A percentile compares a stretch with the other conserved stretches of the same genome.
Evolutionary conservation across 345 rosid genomes (phyloP).

Genomic region (Moricandia arvensis): DNA sequence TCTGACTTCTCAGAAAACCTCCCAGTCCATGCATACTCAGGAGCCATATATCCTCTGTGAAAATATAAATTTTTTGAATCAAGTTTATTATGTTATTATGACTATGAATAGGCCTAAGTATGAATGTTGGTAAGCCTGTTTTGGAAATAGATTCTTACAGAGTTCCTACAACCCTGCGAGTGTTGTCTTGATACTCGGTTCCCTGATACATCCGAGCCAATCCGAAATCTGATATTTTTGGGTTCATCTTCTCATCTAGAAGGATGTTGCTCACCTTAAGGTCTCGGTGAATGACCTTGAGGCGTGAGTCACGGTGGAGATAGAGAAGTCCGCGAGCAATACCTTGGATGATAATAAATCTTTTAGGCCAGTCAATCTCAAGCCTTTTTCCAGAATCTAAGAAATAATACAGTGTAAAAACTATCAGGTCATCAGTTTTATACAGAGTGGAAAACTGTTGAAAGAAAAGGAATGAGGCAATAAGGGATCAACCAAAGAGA

Average conservation of each 20-base stretch:
- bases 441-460: background rate
- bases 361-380: constrained; percentile 21
- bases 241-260: constrained; percentile 23
- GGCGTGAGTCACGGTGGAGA: constrained; percentile 9
- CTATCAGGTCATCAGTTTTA: background rate
- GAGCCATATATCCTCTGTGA: constrained; percentile 43
- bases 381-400: constrained; percentile 21
- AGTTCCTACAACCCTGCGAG: constrained; percentile 29
- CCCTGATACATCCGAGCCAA: constrained; percentile 30
- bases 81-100: background rate
- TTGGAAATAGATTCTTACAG: background rate
- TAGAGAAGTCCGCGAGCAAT: constrained; percentile 24
- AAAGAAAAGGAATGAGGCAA: background rate
- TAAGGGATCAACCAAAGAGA: constrained; percentile 42
- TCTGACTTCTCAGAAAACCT: constrained; percentile 48
- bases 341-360: constrained; percentile 12
- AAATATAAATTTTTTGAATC: background rate
- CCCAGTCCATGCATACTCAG: constrained; percentile 49
- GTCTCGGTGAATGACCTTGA: background rate
- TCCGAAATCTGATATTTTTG: constrained; percentile 32
- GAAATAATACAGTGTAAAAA: background rate
- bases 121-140: background rate
- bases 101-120: background rate
- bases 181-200: constrained; percentile 17
- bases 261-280: constrained; percentile 26